Evolutionary conservation across 345 rosid species (phyloP).

Genomic region (Gossypium arboreum): DNA sequence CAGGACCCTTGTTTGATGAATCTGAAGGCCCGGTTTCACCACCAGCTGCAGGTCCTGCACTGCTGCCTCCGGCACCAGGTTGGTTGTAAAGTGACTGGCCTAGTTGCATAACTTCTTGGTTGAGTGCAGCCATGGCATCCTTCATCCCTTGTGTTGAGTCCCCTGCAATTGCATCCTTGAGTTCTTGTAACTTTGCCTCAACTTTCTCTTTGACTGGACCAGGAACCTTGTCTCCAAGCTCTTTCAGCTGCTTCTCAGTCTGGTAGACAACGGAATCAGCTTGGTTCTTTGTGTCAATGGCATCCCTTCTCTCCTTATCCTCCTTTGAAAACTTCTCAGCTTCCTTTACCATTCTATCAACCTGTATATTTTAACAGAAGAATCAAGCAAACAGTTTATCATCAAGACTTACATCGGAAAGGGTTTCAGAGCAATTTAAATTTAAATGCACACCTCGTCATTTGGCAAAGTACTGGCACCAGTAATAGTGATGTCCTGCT

Average conservation of each 20-base stretch:
- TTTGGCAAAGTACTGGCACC: conserved; percentile 95
- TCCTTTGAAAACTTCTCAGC: conserved; percentile 87
- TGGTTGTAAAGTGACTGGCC: conserved; percentile 91
- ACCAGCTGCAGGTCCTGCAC: conserved; percentile 54
- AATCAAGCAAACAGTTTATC: not conserved
- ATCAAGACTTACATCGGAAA: not conserved
- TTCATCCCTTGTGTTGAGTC: conserved; percentile 75
- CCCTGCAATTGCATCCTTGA: conserved; percentile 62
- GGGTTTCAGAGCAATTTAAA: not conserved
- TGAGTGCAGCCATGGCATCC: conserved; percentile 80
- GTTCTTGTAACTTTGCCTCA: conserved; percentile 76
- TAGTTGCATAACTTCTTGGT: conserved; percentile 93
- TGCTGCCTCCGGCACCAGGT: conserved; percentile 46
- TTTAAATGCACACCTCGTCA: conserved; percentile 62
- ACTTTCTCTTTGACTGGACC: conserved; percentile 84
- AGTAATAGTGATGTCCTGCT: conserved; percentile 91
- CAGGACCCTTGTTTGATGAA: conserved; percentile 56
- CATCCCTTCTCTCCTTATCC: conserved; percentile 93
- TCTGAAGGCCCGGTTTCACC: conserved; percentile 52
- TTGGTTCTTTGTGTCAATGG: conserved; percentile 96
- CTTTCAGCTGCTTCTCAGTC: conserved; percentile 93
- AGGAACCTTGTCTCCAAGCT: conserved; percentile 88
- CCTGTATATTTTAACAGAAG: conserved; percentile 38
- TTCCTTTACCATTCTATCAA: conserved; percentile 80
- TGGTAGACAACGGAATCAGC: conserved; percentile 91